Conservation (phyloP, 164 flowering plant genomes). For the Macadamia tetraphylla region DNA sequence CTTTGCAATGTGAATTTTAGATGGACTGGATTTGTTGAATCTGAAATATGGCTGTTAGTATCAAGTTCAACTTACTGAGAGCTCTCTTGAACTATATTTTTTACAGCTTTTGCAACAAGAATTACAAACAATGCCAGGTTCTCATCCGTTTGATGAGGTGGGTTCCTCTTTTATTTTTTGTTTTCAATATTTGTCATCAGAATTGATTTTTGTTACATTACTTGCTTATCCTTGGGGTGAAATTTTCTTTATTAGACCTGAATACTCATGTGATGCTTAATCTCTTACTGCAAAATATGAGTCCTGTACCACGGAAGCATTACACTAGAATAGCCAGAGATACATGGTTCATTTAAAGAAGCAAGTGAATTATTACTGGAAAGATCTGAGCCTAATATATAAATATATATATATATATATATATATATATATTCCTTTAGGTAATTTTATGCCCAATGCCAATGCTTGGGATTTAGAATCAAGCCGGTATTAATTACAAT, state of each 20-base stretch:
- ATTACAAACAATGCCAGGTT: conserved; percentile 53
- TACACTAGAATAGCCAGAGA: too few relatives aligned
- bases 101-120: conserved; percentile 72
- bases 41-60: background rate
- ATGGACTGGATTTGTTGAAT: background rate
- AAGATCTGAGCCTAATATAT: too few relatives aligned
- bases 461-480: too few relatives aligned
- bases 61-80: background rate
- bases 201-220: background rate
- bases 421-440: too few relatives aligned
- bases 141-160: conserved; percentile 95
- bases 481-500: too few relatives aligned
- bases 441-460: too few relatives aligned
- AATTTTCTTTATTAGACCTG: background rate
- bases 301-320: too few relatives aligned
- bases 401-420: too few relatives aligned
- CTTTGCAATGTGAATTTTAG: background rate
- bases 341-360: too few relatives aligned
- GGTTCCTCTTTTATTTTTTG: background rate
- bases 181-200: background rate
- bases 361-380: too few relatives aligned
- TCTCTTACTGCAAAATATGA: too few relatives aligned
- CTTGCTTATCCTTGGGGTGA: background rate
- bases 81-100: conserved; percentile 1
- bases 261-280: too few relatives aligned